Evolutionary conservation across 495 filamentous ascomycete species (phyloP).

Genomic region (Aspergillus ostianus): DNA sequence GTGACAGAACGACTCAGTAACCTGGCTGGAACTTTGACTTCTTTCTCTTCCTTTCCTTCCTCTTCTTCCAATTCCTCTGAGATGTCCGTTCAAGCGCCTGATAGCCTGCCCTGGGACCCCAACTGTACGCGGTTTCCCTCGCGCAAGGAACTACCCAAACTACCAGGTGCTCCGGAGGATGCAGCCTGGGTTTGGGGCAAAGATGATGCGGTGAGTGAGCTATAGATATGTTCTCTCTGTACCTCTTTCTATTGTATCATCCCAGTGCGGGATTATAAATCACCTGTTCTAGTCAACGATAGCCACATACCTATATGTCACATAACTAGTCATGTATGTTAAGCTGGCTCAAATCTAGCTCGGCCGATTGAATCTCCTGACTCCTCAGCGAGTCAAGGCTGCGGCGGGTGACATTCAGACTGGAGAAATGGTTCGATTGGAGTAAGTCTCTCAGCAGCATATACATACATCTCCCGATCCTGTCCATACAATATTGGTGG

Average conservation of each 20-base stretch:
- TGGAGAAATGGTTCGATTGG: conserved; percentile 51
- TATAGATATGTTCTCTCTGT: neutral
- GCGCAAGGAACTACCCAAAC: conserved; percentile 50
- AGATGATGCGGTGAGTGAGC: conserved; percentile 49
- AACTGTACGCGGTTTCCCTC: conserved; percentile 50
- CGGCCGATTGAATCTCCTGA: conserved; percentile 59
- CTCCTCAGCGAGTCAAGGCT: conserved; percentile 51
- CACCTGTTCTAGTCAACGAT: neutral
- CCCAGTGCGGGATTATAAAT: conserved; percentile 1
- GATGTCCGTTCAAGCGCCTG: conserved; percentile 20
- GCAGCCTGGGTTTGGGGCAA: conserved; percentile 67
- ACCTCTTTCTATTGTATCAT: neutral
- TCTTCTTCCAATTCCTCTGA: conserved; percentile 2
- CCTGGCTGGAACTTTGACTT: conserved; percentile 1
- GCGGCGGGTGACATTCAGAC: conserved; percentile 50
- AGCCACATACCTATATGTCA: neutral
- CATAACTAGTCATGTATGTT: neutral
- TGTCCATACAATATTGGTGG: neutral
- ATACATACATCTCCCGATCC: no score
- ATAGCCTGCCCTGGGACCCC: conserved; percentile 54
- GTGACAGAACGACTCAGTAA: conserved; percentile 9
- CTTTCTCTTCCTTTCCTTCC: neutral
- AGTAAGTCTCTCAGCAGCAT: conserved; percentile 30
- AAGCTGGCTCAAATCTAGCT: conserved; percentile 22
- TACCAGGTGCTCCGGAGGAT: conserved; percentile 41